Conservation (phyloP, 495 filamentous ascomycete genomes). For the Lepraria neglecta region DNA sequence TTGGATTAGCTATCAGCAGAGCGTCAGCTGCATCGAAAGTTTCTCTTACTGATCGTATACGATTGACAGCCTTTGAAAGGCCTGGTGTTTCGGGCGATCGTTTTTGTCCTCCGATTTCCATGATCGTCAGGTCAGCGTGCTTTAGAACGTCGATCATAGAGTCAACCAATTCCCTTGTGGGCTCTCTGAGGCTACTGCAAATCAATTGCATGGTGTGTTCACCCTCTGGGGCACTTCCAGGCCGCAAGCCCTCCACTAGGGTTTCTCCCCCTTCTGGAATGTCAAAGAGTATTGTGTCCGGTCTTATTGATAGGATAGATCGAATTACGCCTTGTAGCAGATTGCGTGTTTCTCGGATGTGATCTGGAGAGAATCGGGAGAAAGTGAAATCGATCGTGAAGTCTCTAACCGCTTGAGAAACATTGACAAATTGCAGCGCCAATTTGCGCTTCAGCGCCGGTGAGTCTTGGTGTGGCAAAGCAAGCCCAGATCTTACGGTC, state of each 20-base stretch:
- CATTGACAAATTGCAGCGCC: constrained; percentile 44
- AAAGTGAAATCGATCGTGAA: constrained; percentile 48
- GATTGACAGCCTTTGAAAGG: constrained; percentile 13
- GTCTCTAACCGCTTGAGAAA: constrained; percentile 51
- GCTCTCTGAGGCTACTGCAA: constrained; percentile 39
- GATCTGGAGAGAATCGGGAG: constrained; percentile 43
- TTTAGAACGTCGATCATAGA: constrained; percentile 39
- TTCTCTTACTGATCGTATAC: constrained; percentile 34
- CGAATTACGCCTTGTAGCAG: constrained; percentile 48
- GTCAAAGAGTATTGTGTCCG: constrained; percentile 40
- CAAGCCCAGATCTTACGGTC: constrained; percentile 43
- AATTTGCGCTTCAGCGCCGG: constrained; percentile 36
- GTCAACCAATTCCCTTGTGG: constrained; percentile 40
- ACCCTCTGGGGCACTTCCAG: constrained; percentile 27
- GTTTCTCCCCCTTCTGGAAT: neutral
- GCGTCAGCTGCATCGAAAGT: constrained; percentile 38
- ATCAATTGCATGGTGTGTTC: constrained; percentile 34
- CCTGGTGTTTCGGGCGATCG: constrained; percentile 25
- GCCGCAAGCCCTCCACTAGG: constrained; percentile 6
- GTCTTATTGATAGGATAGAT: constrained; percentile 39
- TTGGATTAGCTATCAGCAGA: constrained; percentile 30
- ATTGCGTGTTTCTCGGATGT: constrained; percentile 44
- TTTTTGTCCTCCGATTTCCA: constrained; percentile 39
- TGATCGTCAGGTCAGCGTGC: constrained; percentile 42
- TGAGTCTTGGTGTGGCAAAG: constrained; percentile 37